Evolutionary conservation across 1,284 basidiomycete genomes (phyloP).

Genomic region (Somion occarium): DNA sequence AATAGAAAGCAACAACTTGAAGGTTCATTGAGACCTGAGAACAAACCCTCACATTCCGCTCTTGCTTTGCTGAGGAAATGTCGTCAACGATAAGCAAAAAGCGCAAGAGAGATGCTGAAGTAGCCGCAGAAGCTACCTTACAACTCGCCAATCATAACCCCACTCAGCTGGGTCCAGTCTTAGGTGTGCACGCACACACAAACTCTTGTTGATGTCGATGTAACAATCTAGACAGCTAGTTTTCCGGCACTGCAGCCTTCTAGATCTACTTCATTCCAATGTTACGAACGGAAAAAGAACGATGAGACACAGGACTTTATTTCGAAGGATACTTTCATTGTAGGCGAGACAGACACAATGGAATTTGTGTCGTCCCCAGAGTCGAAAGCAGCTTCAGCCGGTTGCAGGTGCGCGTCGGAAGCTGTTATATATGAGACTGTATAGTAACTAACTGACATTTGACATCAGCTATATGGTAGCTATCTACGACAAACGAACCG

Average conservation of each 20-base stretch:
- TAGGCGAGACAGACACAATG: conserved; percentile 67
- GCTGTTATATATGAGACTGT: conserved; percentile 8
- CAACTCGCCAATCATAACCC: conserved; percentile 40
- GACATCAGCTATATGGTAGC: conserved; percentile 57
- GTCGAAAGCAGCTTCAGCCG: conserved; percentile 41
- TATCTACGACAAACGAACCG: conserved; percentile 68
- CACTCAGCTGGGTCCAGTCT: conserved; percentile 58
- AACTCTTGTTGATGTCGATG: conserved; percentile 11
- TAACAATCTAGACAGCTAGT: conserved; percentile 44
- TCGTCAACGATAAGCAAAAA: conserved; percentile 41
- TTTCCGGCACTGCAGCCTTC: conserved; percentile 70
- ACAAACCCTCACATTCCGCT: neutral
- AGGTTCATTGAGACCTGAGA: neutral
- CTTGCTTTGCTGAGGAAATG: no score
- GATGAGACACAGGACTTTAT: conserved; percentile 31
- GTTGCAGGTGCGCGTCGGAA: conserved; percentile 49
- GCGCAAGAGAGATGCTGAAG: conserved; percentile 50
- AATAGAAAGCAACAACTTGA: neutral
- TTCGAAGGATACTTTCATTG: conserved; percentile 50
- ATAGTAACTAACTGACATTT: neutral
- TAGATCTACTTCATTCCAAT: conserved; percentile 56
- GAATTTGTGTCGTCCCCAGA: conserved; percentile 52
- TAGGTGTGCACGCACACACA: conserved; percentile 53
- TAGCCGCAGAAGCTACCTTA: conserved; percentile 38
- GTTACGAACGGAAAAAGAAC: conserved; percentile 44